Base-by-base conservation (phyloP, 2,329 filamentous ascomycete genomes). In the Phaeosphaeriaceae sp. region DNA sequence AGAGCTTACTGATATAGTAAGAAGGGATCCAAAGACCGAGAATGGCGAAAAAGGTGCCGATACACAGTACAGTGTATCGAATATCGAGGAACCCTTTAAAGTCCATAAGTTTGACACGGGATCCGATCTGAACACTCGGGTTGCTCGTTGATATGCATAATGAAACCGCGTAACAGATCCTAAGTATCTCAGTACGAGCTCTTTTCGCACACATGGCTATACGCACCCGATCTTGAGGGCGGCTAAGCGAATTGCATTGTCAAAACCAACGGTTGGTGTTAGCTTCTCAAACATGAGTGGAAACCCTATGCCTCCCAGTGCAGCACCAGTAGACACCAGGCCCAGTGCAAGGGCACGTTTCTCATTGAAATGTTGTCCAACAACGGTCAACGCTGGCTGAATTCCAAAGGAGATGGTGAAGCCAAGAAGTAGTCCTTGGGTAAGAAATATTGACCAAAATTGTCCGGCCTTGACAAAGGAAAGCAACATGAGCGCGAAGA, bases 161-260 rank as follows among this genome's bases (percentile, higher is more conserved):
- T 56, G 42, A 81, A 78, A 57, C 77, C 62, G 19, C 83, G 63
- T 66, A 84, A 78, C 51, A 85, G 81, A 65, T 75, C 79, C 55
- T 89, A 69, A 0, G 81, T 0, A 83, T 63, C 36, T 82, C 79
- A 56, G 83, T 87, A 77, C 20, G 82, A 78, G 36, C 9, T 79
- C 77, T 0, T 68, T 70, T 10, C 84, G 65, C 82, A 81, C 25
- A 89, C 3, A 13, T 1, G 4, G 7, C 0, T 7, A 21, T 10
- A 62, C 69, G 49, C 58, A 73, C 72, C 54, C 60, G 17, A 71
- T 61, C 51, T 74, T 83, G 61, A 91, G 86, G 0, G 83, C 89
- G 1, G 90, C 79, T 17, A 87, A 82, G 4, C 90, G 80, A 22
- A 88, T 84, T 1, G 86, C 81, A 85, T 87, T 89, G 0, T 80